phyloP scores from a whole-genome alignment of 2,329 filamentous ascomycete genomes.

The Rhynchosporium secalis region DNA sequence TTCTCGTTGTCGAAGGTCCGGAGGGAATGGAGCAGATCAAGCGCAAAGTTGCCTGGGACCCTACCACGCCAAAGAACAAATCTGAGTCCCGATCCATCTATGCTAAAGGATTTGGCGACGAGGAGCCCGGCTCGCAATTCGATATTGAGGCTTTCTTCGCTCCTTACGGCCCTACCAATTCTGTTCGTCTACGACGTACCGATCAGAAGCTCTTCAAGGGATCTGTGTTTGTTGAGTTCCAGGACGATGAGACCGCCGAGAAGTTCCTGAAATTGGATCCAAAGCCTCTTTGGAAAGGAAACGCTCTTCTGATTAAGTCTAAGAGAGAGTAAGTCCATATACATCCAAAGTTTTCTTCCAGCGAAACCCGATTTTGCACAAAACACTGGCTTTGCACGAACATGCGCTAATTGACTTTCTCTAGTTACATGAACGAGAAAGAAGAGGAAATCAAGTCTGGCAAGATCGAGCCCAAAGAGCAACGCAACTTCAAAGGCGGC shows the following conservation, averaged over 20 bases:
- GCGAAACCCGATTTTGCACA: neutral
- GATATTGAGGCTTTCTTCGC: conserved; percentile 92
- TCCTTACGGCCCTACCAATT: conserved; percentile 74
- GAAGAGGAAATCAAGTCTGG: conserved; percentile 69
- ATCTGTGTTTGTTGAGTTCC: conserved; percentile 93
- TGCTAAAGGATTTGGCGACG: conserved; percentile 89
- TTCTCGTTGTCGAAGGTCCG: conserved; percentile 72
- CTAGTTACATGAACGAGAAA: conserved; percentile 81
- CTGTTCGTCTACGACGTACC: conserved; percentile 81
- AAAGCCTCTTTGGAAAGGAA: conserved; percentile 79
- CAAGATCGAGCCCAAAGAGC: conserved; percentile 59
- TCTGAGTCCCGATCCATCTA: conserved; percentile 78
- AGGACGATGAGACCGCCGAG: conserved; percentile 72
- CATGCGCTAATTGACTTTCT: neutral
- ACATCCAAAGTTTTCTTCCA: neutral
- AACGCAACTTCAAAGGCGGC: conserved; percentile 15
- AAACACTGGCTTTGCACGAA: neutral
- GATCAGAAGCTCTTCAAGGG: conserved; percentile 83
- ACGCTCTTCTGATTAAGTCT: conserved; percentile 77
- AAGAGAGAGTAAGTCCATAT: conserved; percentile 56
- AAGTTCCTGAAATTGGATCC: conserved; percentile 79
- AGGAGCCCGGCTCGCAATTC: conserved; percentile 82
- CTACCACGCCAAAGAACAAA: conserved; percentile 59
- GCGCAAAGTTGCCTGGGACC: conserved; percentile 72
- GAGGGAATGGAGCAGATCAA: conserved; percentile 70